These are phyloP conservation scores for Cystobasidium pallidum DNA, from an alignment of 1,284 basidiomycete genomes.

Conservation along the genomic window DNA sequence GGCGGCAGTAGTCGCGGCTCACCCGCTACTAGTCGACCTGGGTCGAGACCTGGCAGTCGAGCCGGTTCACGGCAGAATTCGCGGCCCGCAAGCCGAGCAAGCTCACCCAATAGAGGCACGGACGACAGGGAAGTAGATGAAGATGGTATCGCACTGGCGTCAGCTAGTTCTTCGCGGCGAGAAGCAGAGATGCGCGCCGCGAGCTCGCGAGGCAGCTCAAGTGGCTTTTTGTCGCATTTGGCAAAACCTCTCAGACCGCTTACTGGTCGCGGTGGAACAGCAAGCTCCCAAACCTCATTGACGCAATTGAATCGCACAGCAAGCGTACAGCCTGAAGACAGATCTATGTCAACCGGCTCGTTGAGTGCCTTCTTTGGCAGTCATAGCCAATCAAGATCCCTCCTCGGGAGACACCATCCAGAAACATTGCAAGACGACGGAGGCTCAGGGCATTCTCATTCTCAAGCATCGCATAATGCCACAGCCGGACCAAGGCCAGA, in stretches of 20 bases:
- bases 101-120: slow-evolving; percentile 43
- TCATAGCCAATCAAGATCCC: slow-evolving; percentile 7
- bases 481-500: slow-evolving; percentile 9
- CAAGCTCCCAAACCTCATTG: not conserved
- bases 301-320: slow-evolving; percentile 31
- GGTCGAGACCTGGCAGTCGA: slow-evolving; percentile 42
- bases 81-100: slow-evolving; percentile 46
- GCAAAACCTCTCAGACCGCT: slow-evolving; percentile 52
- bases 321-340: not conserved
- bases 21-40: slow-evolving; percentile 39
- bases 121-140: slow-evolving; percentile 3
- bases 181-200: slow-evolving; percentile 26
- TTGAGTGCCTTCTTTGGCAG: slow-evolving; percentile 26
- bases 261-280: slow-evolving; percentile 48
- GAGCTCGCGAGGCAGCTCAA: not conserved
- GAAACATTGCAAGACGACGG: not conserved
- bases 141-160: not conserved
- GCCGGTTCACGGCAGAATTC: slow-evolving; percentile 45
- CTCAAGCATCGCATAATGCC: not conserved
- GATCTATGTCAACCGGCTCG: slow-evolving; percentile 23
- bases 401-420: not conserved
- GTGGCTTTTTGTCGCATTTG: slow-evolving; percentile 51
- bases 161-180: not conserved
- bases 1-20: slow-evolving; percentile 37
- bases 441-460: not conserved